These are phyloP conservation scores for Elongisporangium anandrum DNA, from an alignment of 352 stramenopile species.

Conservation along the genomic window DNA sequence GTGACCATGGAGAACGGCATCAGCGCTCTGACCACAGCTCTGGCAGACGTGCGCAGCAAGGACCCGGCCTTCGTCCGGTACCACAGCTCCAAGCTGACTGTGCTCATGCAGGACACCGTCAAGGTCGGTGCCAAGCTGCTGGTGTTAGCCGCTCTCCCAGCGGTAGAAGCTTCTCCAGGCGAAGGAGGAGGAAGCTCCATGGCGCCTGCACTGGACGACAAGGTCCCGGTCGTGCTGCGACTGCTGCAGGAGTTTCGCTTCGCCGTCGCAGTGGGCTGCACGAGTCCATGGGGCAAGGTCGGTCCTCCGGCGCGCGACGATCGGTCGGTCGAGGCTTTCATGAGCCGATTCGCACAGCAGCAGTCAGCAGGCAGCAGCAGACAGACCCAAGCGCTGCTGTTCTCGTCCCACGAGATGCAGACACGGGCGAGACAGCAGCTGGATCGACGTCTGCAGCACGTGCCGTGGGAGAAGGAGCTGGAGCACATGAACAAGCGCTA, in stretches of 20 bases:
- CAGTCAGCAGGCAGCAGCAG: constrained; percentile 8
- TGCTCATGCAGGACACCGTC: constrained; percentile 73
- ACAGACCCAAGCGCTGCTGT: constrained; percentile 17
- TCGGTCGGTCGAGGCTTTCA: constrained; percentile 60
- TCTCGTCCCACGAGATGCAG: constrained; percentile 46
- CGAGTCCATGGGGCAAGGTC: constrained; percentile 6
- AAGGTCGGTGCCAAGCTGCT: constrained; percentile 59
- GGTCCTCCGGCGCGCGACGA: constrained; percentile 19
- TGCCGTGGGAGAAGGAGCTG: constrained; percentile 40
- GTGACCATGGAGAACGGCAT: constrained; percentile 58
- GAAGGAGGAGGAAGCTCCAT: background rate
- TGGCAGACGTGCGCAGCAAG: constrained; percentile 49
- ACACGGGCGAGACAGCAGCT: constrained; percentile 5
- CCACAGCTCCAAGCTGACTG: constrained; percentile 75
- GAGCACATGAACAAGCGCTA: constrained; percentile 59
- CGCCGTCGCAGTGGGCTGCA: constrained; percentile 20
- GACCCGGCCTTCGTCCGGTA: constrained; percentile 63
- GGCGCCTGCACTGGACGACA: constrained; percentile 4
- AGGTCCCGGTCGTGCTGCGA: constrained; percentile 23
- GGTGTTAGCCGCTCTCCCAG: constrained; percentile 29
- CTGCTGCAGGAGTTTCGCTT: constrained; percentile 40
- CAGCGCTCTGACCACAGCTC: constrained; percentile 42
- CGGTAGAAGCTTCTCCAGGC: background rate
- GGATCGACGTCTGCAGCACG: background rate
- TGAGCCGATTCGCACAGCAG: constrained; percentile 51